Conservation (phyloP, 1,284 basidiomycete species). For the Malassezia sympodialis region DNA sequence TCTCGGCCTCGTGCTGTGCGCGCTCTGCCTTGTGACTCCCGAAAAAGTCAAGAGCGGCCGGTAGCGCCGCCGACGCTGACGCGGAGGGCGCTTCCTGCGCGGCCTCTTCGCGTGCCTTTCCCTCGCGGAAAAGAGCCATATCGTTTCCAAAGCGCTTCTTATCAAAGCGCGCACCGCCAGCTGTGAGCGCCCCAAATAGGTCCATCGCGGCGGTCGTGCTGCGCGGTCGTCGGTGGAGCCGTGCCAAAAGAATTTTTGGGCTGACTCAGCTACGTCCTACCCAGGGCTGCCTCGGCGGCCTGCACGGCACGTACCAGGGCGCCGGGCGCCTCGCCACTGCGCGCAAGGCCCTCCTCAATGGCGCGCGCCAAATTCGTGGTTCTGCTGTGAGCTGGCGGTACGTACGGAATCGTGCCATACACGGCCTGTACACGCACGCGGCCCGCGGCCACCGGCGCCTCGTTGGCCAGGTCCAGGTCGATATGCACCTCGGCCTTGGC, state of each 20-base stretch:
- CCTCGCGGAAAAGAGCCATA: conserved; percentile 58
- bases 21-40: conserved; percentile 19
- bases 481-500: conserved; percentile 29
- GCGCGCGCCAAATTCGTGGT: neutral
- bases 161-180: conserved; percentile 56
- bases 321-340: neutral
- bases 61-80: conserved; percentile 21
- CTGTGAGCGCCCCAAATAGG: conserved; percentile 41
- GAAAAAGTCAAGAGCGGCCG: conserved; percentile 33
- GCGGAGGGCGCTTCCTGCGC: neutral
- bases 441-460: conserved; percentile 20
- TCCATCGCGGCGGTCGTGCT: conserved; percentile 32
- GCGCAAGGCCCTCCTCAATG: neutral
- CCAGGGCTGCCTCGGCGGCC: neutral
- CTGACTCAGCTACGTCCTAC: neutral
- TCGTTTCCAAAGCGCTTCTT: conserved; percentile 65
- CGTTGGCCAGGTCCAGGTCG: conserved; percentile 22
- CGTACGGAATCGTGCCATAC: conserved; percentile 27
- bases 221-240: neutral
- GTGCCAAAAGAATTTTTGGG: neutral
- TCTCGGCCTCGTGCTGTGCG: conserved; percentile 13
- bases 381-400: neutral
- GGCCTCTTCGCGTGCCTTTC: conserved; percentile 3
- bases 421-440: conserved; percentile 24
- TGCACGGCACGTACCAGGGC: conserved; percentile 1